These are phyloP conservation scores for Astrothelium subdiscretum DNA, from an alignment of 495 filamentous ascomycete species.

Conservation along the genomic window DNA sequence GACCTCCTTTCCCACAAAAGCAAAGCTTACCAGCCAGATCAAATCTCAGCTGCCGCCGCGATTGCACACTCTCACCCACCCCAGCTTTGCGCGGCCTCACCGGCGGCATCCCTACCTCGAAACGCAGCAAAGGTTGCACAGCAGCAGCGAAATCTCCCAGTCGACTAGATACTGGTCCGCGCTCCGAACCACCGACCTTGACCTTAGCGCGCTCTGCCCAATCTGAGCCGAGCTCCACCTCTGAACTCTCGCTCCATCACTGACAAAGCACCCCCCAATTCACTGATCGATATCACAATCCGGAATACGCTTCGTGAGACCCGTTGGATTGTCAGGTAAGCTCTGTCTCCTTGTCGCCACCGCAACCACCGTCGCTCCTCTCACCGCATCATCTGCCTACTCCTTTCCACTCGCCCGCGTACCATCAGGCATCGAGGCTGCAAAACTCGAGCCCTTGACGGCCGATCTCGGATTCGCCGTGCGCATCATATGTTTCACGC, in stretches of 20 bases:
- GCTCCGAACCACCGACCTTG: neutral
- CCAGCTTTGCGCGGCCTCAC: neutral
- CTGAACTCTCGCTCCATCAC: neutral
- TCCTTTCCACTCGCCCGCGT: neutral
- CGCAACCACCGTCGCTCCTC: neutral
- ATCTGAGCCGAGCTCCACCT: conserved; percentile 1
- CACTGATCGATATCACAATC: neutral
- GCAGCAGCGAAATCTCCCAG: neutral
- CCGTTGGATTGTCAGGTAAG: neutral
- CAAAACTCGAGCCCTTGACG: neutral
- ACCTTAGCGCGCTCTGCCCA: neutral
- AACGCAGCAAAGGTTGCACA: neutral
- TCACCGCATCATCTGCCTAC: neutral
- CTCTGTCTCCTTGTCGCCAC: neutral
- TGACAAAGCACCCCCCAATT: neutral
- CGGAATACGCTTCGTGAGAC: neutral
- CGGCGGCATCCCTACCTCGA: neutral
- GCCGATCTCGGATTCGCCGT: neutral
- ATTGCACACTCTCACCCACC: too few species aligned
- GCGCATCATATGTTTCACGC: neutral
- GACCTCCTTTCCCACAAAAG: neutral
- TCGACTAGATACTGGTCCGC: neutral
- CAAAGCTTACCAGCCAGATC: neutral
- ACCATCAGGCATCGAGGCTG: neutral
- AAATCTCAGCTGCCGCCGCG: neutral